Base-by-base conservation (phyloP, 768 basidiomycete genomes). In the Rhodotorula paludigena region DNA sequence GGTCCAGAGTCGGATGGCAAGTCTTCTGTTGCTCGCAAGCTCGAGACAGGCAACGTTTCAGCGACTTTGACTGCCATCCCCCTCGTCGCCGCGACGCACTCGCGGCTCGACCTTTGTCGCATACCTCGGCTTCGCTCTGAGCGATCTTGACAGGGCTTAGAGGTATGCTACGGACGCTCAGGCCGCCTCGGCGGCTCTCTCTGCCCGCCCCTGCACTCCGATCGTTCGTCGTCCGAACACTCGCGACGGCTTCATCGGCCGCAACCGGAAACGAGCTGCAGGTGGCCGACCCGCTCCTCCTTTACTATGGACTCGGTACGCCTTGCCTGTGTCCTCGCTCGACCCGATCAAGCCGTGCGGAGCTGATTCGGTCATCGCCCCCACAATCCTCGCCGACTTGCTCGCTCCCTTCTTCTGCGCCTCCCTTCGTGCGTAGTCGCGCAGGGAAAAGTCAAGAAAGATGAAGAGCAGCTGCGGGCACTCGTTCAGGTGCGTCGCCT, bases 401-500 rank as follows among this genome's bases (percentile, higher is more conserved):
- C 21, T 35, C 52, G 20, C 15, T 20, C 10, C 23, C 11, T 20
- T 3, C 23, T 32, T 25, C 18, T 12, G 25, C 23, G 2, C n/a
- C 5, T 36, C 49, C 30, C 12, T 8, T 5, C 23, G 23, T 3
- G 14, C 2, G 20, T 28, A 55, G 54, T 84, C 1, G 78, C 81
- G 0, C 77, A 81, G 23, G 84, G 84, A 2, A 74, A 79, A 59
- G 78, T 85, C 52, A 70, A 80, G 67, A 81, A 81, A 74, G 83
- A 86, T 66, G 81, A 82, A 51, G 83, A 84, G 57, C 85, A 85
- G 71, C 78, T 85, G 42, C 74, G 84, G 30, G 81, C 80, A 18
- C 77, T 84, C 25, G 83, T 83, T 78, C 80, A 83, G 80, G 85
- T 84, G 60, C 25, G 77, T 44, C 23, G 9, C 25, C 41, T 57